Base-by-base conservation (phyloP, 1,284 basidiomycete species). In the Leucoagaricus sp. region DNA sequence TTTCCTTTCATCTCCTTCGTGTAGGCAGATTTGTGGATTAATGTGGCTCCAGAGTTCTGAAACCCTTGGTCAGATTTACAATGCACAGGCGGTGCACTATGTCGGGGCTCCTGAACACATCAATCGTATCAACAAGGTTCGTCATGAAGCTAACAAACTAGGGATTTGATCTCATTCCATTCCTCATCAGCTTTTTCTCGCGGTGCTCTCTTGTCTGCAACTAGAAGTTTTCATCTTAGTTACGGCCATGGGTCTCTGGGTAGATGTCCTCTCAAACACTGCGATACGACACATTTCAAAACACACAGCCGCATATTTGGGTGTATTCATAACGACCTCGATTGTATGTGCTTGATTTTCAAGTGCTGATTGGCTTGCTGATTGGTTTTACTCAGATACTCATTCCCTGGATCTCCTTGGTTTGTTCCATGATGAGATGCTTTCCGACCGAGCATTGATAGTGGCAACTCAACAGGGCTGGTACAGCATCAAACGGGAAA, bases 121-220 rank as follows among this genome's bases (percentile, higher is more conserved):
- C 60, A 72, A 77, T 60, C 74, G 74, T 8, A 74, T 84, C 48
- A 77, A 85, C 70, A 76, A 76, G 66, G 81, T 81, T 55, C 46
- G 69, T 60, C 13, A 38, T n/a, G 4, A n/a, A n/a, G n/a, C 6
- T 10, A 38, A 38, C 36, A 38, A 5, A 7, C 13, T 13, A 7
- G 31, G 7, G 13, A 7, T 9, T 38, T 38, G 36, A 13, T 13
- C 13, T 31, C 33, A 38, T 38, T n/a, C 17, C 36, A 38, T 38
- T 10, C 9, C 34, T 17, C n/a, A 31, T 40, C 57, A 82, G 82
- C 77, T 78, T 60, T 82, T 84, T 67, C 74, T 85, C 64, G 77
- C 80, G 1, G 69, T 84, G 4, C 73, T 79, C 41, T 83, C 82
- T n/a, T 78, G 77, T 59, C 69, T 86, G 3, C 84, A 86, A 64